These are phyloP conservation scores for Lepidium sativum DNA, from an alignment of 345 rosid species.

Conservation along the genomic window DNA sequence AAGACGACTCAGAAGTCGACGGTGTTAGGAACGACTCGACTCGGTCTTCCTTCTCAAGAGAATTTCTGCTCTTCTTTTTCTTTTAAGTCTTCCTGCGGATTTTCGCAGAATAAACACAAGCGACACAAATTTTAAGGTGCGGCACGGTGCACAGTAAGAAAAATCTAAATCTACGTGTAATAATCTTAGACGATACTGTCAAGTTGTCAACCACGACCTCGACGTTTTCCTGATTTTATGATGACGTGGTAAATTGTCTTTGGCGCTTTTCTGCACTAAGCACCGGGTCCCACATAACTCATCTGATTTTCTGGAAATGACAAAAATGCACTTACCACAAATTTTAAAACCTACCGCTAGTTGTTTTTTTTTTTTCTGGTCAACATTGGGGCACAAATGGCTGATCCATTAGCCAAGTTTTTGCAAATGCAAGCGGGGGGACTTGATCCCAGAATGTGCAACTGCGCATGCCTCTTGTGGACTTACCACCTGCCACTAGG, in stretches of 20 bases:
- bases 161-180: background rate
- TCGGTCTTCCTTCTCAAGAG: slow-evolving; percentile 13
- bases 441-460: too few relatives aligned
- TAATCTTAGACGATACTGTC: background rate
- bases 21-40: slow-evolving; percentile 14
- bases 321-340: too few relatives aligned
- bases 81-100: background rate
- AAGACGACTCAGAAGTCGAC: slow-evolving; percentile 5
- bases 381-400: too few relatives aligned
- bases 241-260: background rate
- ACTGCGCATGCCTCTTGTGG: too few relatives aligned
- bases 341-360: too few relatives aligned
- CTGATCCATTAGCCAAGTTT: too few relatives aligned
- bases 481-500: too few relatives aligned
- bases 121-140: background rate
- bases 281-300: background rate
- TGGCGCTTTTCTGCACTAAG: background rate
- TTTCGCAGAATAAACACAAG: slow-evolving; percentile 3
- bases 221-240: background rate
- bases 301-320: background rate
- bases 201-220: background rate
- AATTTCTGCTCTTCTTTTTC: background rate
- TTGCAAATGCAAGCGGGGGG: too few relatives aligned
- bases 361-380: too few relatives aligned
- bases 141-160: background rate